phyloP scores from a whole-genome alignment of 352 stramenopile species.

The Elongisporangium prolatum region DNA sequence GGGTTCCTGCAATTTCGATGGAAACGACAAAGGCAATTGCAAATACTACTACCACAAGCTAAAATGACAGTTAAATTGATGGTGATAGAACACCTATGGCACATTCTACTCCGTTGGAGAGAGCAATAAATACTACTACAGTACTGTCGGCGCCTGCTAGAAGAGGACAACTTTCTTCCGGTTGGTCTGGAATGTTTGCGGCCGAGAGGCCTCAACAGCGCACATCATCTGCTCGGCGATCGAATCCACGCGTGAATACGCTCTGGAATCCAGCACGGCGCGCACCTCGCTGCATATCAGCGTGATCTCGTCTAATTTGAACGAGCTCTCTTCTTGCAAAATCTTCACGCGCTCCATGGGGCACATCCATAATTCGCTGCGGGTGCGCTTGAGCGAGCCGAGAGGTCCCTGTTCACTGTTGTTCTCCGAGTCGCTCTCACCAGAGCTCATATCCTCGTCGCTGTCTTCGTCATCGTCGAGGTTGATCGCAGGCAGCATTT shows the following conservation, averaged over 20 bases:
- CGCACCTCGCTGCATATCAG: slow-evolving; percentile 42
- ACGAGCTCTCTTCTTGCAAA: slow-evolving; percentile 25
- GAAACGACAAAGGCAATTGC: too few relatives aligned
- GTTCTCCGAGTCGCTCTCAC: slow-evolving; percentile 17
- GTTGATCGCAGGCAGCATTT: slow-evolving; percentile 13
- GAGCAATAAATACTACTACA: slow-evolving; percentile 17
- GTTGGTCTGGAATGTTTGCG: slow-evolving; percentile 7
- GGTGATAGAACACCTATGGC: too few relatives aligned
- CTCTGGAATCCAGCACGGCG: slow-evolving; percentile 31
- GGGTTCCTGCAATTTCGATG: too few relatives aligned
- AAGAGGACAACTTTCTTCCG: slow-evolving; percentile 23
- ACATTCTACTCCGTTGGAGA: not conserved
- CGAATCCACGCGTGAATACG: slow-evolving; percentile 24
- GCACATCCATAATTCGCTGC: slow-evolving; percentile 40
- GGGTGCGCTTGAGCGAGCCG: slow-evolving; percentile 7
- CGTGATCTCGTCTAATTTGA: slow-evolving; percentile 35
- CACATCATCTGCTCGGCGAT: slow-evolving; percentile 13
- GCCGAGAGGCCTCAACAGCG: not conserved
- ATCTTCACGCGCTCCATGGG: slow-evolving; percentile 42
- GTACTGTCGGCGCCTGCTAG: not conserved
- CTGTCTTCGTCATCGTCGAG: slow-evolving; percentile 10
- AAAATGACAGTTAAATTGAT: too few relatives aligned
- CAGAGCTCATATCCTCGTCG: slow-evolving; percentile 21
- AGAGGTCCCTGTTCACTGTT: not conserved
- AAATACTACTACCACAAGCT: too few relatives aligned